phyloP scores from a whole-genome alignment of 1,284 basidiomycete genomes.

The Microstroma glucosiphilum region DNA sequence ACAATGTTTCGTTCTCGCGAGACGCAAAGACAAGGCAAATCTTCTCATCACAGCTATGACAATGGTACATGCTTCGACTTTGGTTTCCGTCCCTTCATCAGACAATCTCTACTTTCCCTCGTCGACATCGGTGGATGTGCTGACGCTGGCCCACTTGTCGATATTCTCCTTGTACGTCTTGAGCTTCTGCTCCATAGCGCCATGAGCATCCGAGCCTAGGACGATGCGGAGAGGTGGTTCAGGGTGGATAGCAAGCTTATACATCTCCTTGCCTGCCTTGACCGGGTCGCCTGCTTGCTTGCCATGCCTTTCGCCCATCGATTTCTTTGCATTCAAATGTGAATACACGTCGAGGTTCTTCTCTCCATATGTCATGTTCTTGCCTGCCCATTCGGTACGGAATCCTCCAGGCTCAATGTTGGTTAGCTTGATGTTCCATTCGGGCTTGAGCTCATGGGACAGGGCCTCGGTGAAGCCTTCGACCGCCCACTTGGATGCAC shows the following conservation, averaged over 20 bases:
- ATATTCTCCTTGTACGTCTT: constrained; percentile 32
- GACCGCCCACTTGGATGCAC: constrained; percentile 47
- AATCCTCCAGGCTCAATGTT: constrained; percentile 44
- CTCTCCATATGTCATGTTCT: constrained; percentile 21
- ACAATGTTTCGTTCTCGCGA: no score
- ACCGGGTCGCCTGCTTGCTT: constrained; percentile 51
- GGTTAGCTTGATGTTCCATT: constrained; percentile 50
- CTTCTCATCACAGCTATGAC: no score
- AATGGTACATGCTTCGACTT: background rate
- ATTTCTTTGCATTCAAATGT: constrained; percentile 14
- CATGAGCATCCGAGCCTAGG: constrained; percentile 49
- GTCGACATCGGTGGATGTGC: constrained; percentile 8
- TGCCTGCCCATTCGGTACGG: constrained; percentile 23
- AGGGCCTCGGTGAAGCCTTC: constrained; percentile 51
- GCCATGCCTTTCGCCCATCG: constrained; percentile 28
- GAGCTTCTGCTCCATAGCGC: constrained; percentile 43
- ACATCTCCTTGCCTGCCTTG: constrained; percentile 45
- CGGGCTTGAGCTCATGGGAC: constrained; percentile 37
- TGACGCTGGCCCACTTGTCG: constrained; percentile 10
- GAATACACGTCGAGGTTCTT: constrained; percentile 20
- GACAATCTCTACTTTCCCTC: background rate
- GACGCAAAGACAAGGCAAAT: no score
- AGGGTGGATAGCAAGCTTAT: constrained; percentile 48
- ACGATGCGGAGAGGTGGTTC: constrained; percentile 51
- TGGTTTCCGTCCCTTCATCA: background rate